Base-by-base conservation (phyloP, 2,329 filamentous ascomycete species). In the Orbilia ellipsospora region DNA sequence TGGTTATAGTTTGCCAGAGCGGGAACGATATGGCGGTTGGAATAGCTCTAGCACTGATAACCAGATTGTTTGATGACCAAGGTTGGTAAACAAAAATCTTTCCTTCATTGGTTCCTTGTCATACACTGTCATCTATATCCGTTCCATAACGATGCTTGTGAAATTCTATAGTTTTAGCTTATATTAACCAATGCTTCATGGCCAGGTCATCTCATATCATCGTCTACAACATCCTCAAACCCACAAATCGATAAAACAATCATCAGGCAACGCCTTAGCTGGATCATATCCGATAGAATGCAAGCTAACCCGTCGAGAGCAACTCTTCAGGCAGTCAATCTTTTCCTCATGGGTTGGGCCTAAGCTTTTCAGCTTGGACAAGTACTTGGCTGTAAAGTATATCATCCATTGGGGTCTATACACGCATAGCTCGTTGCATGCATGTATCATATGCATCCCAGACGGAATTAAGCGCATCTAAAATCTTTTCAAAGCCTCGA, bases 261-360 rank as follows among this genome's bases (percentile, higher is more conserved):
- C 59, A 93, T 98, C 80, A 90, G 92, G 79, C 88, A 89, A 78
- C 87, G 90, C 62, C 85, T 98, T 36, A 90, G 91, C n/a, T 91
- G 90, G 85, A 92, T 98, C 79, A 92, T 94, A 82, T 90, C 89
- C 4, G 88, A 88, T 0, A 90, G 90, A 80, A 90, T 93, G 0
- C 89, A 91, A 78, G 91, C 90, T 1, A 96, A 96, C 80, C 94
- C 94, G 0, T 94, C 90, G 77, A 86, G 95, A 42, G 87, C 92
- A 20, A 97, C 94, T 0, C 83, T 98, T 44, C 94, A 97, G 82
- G 94, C 92, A 78, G 90, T 98, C 4, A 97, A 98, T 82, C 92
- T 92, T 66, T 96, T 92, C 80, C 83, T 98, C 61, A 94, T 98
- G 64, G 64, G 72, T 18, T 75, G 72, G 64, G 20, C 57, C 42